Base-by-base conservation (phyloP, 2,329 filamentous ascomycete species). In the Curvularia lunata region DNA sequence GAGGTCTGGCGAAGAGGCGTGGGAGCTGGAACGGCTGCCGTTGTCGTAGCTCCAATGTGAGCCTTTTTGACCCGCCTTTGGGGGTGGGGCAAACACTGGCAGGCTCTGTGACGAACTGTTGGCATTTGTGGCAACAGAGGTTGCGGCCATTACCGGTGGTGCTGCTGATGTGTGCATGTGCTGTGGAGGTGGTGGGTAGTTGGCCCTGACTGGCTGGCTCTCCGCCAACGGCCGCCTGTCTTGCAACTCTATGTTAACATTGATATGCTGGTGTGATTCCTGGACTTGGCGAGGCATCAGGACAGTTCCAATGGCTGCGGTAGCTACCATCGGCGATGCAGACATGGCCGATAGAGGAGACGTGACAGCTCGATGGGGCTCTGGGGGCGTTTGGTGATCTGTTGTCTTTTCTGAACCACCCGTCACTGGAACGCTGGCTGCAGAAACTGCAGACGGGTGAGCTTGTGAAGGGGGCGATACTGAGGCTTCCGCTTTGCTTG, bases 1-100 rank as follows among this genome's bases (percentile, higher is more conserved):
- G 37, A 65, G 55, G 19, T 73, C 64, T n/a, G 60, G 49, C 32
- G 61, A 58, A 40, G 67, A 68, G 16, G 56, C 53, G 13, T 62
- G 58, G 19, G 71, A 69, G 37, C 67, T 72, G 7, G 67, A 54
- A 25, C 67, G 67, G 38, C 72, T 75, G 37, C 52, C 59, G 13
- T 70, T 43, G 18, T 67, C 66, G 52, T 70, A 69, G 58, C 65
- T 69, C 52, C 66, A 70, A 28, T 69, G 67, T 5, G 67, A 70
- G 21, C 53, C 52, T 23, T 70, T 75, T 25, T 65, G 57, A n/a
- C 65, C 58, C 27, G 55, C 62, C 2, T 61, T 69, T 19, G 73
- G 73, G 19, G 73, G 73, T 37, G 73, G 73, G 16, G 70, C 70
- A 54, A 76, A 76, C 5, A 68, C 59, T 4, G 71, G 72, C 23